phyloP scores from a whole-genome alignment of 2,329 filamentous ascomycete species.

The Penicillium sp. region DNA sequence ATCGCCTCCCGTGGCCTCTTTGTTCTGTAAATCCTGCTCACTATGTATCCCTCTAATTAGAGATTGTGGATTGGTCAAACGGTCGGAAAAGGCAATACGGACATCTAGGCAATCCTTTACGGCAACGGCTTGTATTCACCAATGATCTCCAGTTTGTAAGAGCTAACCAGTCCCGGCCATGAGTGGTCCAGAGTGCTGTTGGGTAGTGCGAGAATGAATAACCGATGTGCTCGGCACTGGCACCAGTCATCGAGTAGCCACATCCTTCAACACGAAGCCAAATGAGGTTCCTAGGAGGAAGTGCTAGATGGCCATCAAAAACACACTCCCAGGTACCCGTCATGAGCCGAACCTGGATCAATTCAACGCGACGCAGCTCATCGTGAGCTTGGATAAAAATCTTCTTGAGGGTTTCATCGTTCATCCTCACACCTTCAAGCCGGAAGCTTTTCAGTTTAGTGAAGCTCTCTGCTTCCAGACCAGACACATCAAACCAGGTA shows the following conservation, averaged over 20 bases:
- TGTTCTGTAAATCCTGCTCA: neutral
- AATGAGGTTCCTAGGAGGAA: neutral
- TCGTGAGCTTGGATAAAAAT: neutral
- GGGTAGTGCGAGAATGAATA: neutral
- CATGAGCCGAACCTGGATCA: neutral
- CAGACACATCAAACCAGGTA: neutral
- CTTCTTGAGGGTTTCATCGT: neutral
- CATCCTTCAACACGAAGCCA: neutral
- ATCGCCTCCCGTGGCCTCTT: neutral
- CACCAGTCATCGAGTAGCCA: neutral
- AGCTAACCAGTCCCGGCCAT: neutral
- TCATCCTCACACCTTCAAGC: neutral
- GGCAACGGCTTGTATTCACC: neutral
- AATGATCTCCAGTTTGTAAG: neutral
- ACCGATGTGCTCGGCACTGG: neutral
- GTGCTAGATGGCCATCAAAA: neutral
- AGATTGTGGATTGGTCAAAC: neutral
- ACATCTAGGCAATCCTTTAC: neutral
- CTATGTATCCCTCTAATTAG: neutral
- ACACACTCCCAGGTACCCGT: neutral
- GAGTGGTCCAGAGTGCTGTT: neutral
- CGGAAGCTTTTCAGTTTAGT: neutral
- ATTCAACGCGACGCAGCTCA: neutral
- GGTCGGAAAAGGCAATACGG: neutral
- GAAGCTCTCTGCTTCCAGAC: neutral